Conservation (phyloP, 768 basidiomycete genomes). For the Gymnopilus dilepis region DNA sequence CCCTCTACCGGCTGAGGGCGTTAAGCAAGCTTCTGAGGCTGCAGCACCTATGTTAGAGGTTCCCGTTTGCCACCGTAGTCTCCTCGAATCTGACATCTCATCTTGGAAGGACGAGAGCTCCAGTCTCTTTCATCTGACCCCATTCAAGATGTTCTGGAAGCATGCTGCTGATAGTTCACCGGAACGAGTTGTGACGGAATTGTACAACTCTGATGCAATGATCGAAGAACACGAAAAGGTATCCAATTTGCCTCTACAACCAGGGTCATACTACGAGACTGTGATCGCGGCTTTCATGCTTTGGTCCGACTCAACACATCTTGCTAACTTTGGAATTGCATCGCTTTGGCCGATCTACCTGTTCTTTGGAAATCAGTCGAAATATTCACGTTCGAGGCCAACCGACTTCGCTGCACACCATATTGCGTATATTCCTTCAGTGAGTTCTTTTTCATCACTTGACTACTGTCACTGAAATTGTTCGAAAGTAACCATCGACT, state of each 20-base stretch:
- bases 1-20: slow-evolving; percentile 23
- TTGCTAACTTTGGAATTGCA: slow-evolving; percentile 41
- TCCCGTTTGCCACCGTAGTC: not conserved
- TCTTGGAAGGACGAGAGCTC: not conserved
- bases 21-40: slow-evolving; percentile 25
- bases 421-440: slow-evolving; percentile 45
- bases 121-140: slow-evolving; percentile 29
- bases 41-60: slow-evolving; percentile 22
- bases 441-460: slow-evolving; percentile 17
- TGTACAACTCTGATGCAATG: slow-evolving; percentile 31
- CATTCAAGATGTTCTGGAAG: slow-evolving; percentile 33
- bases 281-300: slow-evolving; percentile 35
- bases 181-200: slow-evolving; percentile 28
- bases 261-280: slow-evolving; percentile 21
- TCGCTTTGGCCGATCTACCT: slow-evolving; percentile 49
- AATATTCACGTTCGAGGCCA: slow-evolving; percentile 40
- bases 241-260: slow-evolving; percentile 22
- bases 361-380: slow-evolving; percentile 45
- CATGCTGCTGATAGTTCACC: slow-evolving; percentile 13
- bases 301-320: slow-evolving; percentile 41
- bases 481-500: too few species aligned
- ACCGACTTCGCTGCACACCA: slow-evolving; percentile 33
- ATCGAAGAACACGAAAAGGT: slow-evolving; percentile 26
- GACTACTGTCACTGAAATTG: too few species aligned
- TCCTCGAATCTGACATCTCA: not conserved